These are phyloP conservation scores for Venturia aucupariae DNA, from an alignment of 2,329 filamentous ascomycete species.

Conservation along the genomic window DNA sequence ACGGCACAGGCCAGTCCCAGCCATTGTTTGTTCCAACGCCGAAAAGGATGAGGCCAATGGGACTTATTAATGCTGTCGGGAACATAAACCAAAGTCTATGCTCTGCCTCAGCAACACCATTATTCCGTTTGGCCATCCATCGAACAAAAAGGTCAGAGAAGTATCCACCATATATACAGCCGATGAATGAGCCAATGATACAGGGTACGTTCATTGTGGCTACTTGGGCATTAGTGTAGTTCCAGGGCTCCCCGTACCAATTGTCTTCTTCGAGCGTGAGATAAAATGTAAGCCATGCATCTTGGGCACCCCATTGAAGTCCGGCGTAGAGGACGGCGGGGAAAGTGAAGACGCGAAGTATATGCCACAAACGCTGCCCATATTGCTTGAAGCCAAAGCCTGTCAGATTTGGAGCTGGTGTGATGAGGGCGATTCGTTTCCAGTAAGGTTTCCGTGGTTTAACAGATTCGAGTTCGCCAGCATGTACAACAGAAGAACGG, in stretches of 20 bases:
- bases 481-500: constrained; percentile 2
- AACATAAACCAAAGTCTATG: constrained; percentile 45
- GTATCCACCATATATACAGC: constrained; percentile 49
- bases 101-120: constrained; percentile 47
- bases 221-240: constrained; percentile 44
- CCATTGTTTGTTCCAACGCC: constrained; percentile 43
- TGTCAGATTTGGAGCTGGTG: constrained; percentile 44
- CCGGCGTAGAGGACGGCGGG: constrained; percentile 50
- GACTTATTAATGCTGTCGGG: constrained; percentile 41
- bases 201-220: constrained; percentile 51
- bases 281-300: constrained; percentile 52
- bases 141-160: constrained; percentile 47
- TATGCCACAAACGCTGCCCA: constrained; percentile 43
- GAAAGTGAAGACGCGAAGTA: constrained; percentile 48
- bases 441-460: constrained; percentile 41
- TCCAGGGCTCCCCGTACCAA: constrained; percentile 45
- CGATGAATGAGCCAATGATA: constrained; percentile 45
- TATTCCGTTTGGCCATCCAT: constrained; percentile 45
- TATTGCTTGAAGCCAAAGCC: constrained; percentile 48
- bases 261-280: constrained; percentile 49
- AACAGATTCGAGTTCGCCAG: constrained; percentile 19
- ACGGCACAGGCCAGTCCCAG: constrained; percentile 45
- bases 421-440: constrained; percentile 48
- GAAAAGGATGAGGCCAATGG: constrained; percentile 44
- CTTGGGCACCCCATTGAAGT: constrained; percentile 51